Percentiles rank a stretch among this genome's conserved stretches.
phyloP scores from a whole-genome alignment of 805 yeast species.

The Teunomyces pallodes region DNA sequence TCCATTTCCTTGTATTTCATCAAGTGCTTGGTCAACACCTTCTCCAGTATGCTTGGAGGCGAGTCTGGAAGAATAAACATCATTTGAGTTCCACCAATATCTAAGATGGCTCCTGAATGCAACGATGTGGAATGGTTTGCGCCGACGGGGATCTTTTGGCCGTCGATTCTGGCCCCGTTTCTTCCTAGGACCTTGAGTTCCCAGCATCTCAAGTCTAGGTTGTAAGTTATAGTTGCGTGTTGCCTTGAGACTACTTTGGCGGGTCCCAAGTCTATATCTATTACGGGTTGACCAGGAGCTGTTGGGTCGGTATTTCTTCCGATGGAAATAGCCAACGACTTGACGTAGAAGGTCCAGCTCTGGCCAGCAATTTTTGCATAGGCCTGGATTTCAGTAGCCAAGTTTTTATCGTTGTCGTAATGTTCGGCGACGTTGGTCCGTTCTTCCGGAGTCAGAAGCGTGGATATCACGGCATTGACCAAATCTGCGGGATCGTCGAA shows the following conservation, averaged over 20 bases:
- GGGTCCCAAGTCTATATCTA: conserved; percentile 92
- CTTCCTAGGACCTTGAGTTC: conserved; percentile 80
- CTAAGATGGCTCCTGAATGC: conserved; percentile 85
- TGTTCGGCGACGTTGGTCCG: conserved; percentile 68
- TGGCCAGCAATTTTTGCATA: conserved; percentile 94
- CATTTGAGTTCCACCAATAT: conserved; percentile 97
- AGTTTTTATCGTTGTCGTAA: conserved; percentile 71
- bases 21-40: conserved; percentile 40
- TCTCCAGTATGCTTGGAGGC: conserved; percentile 61
- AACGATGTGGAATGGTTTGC: conserved; percentile 52
- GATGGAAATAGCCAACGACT: conserved; percentile 66
- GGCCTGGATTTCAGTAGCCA: conserved; percentile 85
- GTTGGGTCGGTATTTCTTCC: conserved; percentile 74
- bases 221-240: conserved; percentile 83
- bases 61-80: conserved; percentile 96
- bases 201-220: conserved; percentile 76
- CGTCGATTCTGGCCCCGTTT: conserved; percentile 91
- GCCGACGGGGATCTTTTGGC: conserved; percentile 52
- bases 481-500: conserved; percentile 63
- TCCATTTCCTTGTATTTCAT: conserved; percentile 26
- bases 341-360: conserved; percentile 93
- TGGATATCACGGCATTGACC: conserved; percentile 71
- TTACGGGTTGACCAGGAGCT: conserved; percentile 14
- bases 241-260: conserved; percentile 93
- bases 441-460: conserved; percentile 68